phyloP scores from a whole-genome alignment of 208 protist species.

The Leishmania lainsoni region DNA sequence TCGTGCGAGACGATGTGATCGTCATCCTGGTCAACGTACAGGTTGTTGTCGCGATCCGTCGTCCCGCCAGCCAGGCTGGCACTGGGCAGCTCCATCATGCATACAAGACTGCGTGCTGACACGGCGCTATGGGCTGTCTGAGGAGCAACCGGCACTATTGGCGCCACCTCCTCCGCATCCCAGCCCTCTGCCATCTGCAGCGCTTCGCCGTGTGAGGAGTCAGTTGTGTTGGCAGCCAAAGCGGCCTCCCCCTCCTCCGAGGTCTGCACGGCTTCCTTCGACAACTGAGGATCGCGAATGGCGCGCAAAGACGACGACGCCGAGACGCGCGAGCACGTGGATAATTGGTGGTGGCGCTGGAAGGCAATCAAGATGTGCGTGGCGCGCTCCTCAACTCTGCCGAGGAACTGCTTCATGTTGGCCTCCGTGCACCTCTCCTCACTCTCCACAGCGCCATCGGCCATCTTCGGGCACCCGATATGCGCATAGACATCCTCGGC shows the following conservation, averaged over 20 bases:
- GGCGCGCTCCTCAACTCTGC: slow-evolving; percentile 90
- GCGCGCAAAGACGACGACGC: slow-evolving; percentile 5
- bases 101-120: slow-evolving; percentile 68
- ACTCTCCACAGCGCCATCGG: slow-evolving; percentile 17
- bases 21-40: slow-evolving; percentile 59
- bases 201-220: slow-evolving; percentile 30
- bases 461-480: slow-evolving; percentile 62
- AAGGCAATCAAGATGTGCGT: slow-evolving; percentile 78
- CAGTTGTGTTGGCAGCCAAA: slow-evolving; percentile 25
- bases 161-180: slow-evolving; percentile 35
- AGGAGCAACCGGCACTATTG: slow-evolving; percentile 49
- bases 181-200: slow-evolving; percentile 29
- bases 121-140: slow-evolving; percentile 51
- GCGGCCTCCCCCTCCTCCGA: slow-evolving; percentile 34
- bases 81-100: slow-evolving; percentile 71
- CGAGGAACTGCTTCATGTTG: slow-evolving; percentile 89
- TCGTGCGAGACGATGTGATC: slow-evolving; percentile 86
- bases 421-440: slow-evolving; percentile 74
- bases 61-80: slow-evolving; percentile 54
- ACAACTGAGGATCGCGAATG: slow-evolving; percentile 11
- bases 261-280: slow-evolving; percentile 7
- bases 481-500: slow-evolving; percentile 82
- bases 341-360: slow-evolving; percentile 45
- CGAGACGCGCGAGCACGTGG: slow-evolving; percentile 9
- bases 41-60: slow-evolving; percentile 26